Evolutionary conservation across 768 basidiomycete genomes (phyloP).

Genomic region (Calocybe indica): DNA sequence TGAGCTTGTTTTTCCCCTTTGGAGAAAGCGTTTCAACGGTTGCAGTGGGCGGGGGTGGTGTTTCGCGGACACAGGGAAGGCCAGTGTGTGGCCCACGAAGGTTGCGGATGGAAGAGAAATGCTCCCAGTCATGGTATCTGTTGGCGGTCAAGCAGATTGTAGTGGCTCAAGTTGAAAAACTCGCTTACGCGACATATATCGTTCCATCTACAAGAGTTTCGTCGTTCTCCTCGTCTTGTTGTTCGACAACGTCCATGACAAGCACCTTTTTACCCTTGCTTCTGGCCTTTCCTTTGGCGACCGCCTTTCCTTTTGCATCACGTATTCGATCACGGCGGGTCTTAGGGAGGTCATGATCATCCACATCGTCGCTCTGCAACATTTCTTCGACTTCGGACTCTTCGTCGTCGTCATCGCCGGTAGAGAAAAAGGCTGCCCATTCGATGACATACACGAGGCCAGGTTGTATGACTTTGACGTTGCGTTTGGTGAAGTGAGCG

Average conservation of each 20-base stretch:
- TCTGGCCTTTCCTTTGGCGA: background rate
- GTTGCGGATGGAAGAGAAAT: constrained; percentile 91
- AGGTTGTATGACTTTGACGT: constrained; percentile 92
- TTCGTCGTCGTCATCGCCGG: constrained; percentile 11
- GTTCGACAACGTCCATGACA: background rate
- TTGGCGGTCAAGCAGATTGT: background rate
- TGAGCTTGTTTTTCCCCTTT: constrained; percentile 22
- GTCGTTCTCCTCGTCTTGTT: constrained; percentile 10
- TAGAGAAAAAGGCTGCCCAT: constrained; percentile 56
- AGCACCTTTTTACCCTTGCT: constrained; percentile 4
- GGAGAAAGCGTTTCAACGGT: constrained; percentile 23
- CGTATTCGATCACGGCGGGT: constrained; percentile 12
- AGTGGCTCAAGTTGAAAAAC: constrained; percentile 1
- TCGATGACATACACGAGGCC: constrained; percentile 89
- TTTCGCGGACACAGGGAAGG: constrained; percentile 58
- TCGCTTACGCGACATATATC: constrained; percentile 80
- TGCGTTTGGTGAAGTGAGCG: constrained; percentile 67
- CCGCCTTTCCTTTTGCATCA: background rate
- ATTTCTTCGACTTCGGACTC: constrained; percentile 12
- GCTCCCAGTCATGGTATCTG: constrained; percentile 93
- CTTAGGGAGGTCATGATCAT: constrained; percentile 40
- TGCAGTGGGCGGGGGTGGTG: constrained; percentile 23
- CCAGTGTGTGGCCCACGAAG: constrained; percentile 79
- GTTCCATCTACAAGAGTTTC: constrained; percentile 28
- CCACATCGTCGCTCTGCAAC: constrained; percentile 14